Conservation (phyloP, 805 yeast species). For the Aciculoconidium aculeatum region DNA sequence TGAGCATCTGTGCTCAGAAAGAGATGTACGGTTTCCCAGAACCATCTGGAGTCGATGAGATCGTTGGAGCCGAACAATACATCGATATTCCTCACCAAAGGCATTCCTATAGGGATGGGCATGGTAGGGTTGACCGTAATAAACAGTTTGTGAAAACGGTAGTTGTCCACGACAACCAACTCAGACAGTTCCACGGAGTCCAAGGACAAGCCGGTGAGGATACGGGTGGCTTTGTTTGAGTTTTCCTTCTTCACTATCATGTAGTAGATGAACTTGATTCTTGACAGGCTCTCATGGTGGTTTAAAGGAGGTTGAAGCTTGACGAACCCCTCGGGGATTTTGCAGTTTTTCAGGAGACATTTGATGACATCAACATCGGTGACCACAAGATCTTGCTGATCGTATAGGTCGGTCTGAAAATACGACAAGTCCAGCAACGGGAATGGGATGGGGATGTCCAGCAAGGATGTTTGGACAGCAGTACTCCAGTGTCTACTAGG, state of each 20-base stretch:
- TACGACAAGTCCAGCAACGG: constrained; percentile 7
- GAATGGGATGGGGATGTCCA: too few species aligned
- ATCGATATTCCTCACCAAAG: constrained; percentile 20
- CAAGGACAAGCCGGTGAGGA: constrained; percentile 7
- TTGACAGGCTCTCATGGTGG: constrained; percentile 1
- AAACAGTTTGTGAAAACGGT: constrained; percentile 6
- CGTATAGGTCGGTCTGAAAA: constrained; percentile 2
- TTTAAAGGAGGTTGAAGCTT: constrained; percentile 9
- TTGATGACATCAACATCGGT: constrained; percentile 8
- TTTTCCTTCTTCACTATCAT: constrained; percentile 4
- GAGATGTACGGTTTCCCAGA: constrained; percentile 12
- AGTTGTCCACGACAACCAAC: constrained; percentile 4
- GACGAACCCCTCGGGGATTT: constrained; percentile 8
- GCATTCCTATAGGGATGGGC: constrained; percentile 3
- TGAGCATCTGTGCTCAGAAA: constrained; percentile 3
- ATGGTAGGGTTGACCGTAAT: constrained; percentile 4
- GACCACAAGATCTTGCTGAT: constrained; percentile 4
- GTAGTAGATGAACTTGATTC: constrained; percentile 5
- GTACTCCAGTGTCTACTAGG: too few species aligned
- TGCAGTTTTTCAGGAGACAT: constrained; percentile 7
- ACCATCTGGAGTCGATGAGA: constrained; percentile 20
- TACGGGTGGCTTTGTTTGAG: constrained; percentile 5
- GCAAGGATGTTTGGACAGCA: too few species aligned
- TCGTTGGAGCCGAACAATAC: constrained; percentile 27
- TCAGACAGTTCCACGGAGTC: constrained; percentile 3